These are phyloP conservation scores for Cutaneotrichosporon mucoides DNA, from an alignment of 1,284 basidiomycete genomes.

Conservation along the genomic window DNA sequence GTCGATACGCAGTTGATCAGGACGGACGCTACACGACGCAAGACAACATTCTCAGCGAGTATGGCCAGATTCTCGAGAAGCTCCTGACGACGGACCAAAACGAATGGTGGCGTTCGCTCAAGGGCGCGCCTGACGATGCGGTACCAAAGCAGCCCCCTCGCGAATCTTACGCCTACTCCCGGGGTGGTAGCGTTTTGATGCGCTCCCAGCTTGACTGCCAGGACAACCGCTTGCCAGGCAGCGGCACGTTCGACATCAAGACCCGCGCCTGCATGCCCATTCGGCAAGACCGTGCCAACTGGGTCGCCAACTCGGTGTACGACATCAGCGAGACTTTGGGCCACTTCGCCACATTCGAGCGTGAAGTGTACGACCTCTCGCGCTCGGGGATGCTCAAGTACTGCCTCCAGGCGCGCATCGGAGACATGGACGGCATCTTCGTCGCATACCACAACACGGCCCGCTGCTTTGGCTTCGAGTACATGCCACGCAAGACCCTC, in stretches of 20 bases:
- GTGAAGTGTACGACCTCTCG: constrained; percentile 87
- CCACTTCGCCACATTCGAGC: constrained; percentile 69
- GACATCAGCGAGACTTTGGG: constrained; percentile 64
- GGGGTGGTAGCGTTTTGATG: constrained; percentile 67
- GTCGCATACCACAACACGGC: constrained; percentile 92
- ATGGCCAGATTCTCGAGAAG: constrained; percentile 86
- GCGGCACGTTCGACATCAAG: constrained; percentile 93
- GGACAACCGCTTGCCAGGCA: constrained; percentile 75
- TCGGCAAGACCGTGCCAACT: constrained; percentile 81
- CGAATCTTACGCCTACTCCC: constrained; percentile 79
- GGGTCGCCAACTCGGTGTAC: constrained; percentile 74
- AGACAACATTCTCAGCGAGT: constrained; percentile 72
- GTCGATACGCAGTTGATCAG: constrained; percentile 76
- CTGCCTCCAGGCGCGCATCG: constrained; percentile 91
- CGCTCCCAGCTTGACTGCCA: constrained; percentile 91
- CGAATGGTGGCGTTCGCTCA: constrained; percentile 65
- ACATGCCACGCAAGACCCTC: constrained; percentile 79
- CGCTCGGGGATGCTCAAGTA: constrained; percentile 94
- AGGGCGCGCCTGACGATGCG: constrained; percentile 48
- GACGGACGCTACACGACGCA: constrained; percentile 55
- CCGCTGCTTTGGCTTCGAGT: constrained; percentile 90
- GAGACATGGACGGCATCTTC: constrained; percentile 95
- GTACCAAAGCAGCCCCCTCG: constrained; percentile 48
- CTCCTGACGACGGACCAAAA: constrained; percentile 67
- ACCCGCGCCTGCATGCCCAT: constrained; percentile 83